Evolutionary conservation across 2,329 filamentous ascomycete species (phyloP), one percentile per base, ranked within the genome.

Genomic region (Knoxdaviesia proteae): DNA sequence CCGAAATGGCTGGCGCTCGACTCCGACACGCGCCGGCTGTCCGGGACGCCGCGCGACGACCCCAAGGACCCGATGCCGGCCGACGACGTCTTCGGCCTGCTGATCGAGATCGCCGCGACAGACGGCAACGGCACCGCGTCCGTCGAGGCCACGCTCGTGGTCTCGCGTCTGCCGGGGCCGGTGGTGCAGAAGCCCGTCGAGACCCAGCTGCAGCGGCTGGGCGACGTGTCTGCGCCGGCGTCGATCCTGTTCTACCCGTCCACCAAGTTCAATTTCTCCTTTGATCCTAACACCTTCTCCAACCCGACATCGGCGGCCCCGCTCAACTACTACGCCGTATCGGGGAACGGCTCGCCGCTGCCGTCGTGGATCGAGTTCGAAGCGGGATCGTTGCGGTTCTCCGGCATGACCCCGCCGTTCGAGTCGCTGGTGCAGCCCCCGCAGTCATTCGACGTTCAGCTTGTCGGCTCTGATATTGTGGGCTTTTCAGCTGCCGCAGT

Each of bases 341-440:
- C 82, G 4, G 67, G 65, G 5, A 71, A 88, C 52, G 81, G 82
- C 52, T 82, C 80, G n/a, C 84, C 86, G 34, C 61, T 94, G 34
- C 86, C 86, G 20, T 77, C 84, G 1, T 94, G 86, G 86, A 63
- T 93, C 38, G 61, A 62, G n/a, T 94, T 94, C 52, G 71, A 90
- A 49, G 54, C 69, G 1, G 54, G 54, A 2, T 64, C 58, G 0
- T 60, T 93, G 36, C 67, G 66, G 1, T 92, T 93, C 51, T 71
- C 69, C 1, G 86, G 86, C 30, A 71, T 60, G 34, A 80, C 79
- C 2, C 84, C 84, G 1, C 61, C 74, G 1, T 64, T 75, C 39
- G 68, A 71, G 45, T 74, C 72, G 32, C 62, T 79, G 7, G 59
- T 74, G 34, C 70, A 77, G 33, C 74, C 75, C 6, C 78, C 84